Evolutionary conservation across 1,139 yeast species (phyloP).

Genomic region (Chernovozyma aurita): DNA sequence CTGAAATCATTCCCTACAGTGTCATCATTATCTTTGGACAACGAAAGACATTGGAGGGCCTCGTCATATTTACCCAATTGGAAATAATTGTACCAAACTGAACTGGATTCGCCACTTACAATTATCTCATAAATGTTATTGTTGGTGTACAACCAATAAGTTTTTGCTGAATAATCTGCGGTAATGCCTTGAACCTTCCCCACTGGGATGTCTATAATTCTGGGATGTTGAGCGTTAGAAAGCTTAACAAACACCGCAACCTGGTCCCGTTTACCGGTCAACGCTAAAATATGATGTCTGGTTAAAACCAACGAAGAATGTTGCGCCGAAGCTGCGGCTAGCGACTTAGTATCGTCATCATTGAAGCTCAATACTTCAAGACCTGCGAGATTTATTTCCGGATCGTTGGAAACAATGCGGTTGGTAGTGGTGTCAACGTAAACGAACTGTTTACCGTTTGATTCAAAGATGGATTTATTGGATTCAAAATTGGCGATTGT

Average conservation of each 20-base stretch:
- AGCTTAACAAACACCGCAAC: constrained; percentile 3
- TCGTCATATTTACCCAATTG: constrained; percentile 60
- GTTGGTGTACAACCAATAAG: constrained; percentile 18
- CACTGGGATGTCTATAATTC: constrained; percentile 6
- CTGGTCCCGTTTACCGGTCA: constrained; percentile 3
- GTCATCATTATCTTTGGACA: no score
- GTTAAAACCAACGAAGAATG: constrained; percentile 1
- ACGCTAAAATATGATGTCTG: constrained; percentile 4
- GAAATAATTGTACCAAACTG: constrained; percentile 73
- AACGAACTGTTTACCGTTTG: neutral
- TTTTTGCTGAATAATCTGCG: constrained; percentile 48
- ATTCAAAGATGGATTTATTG: neutral
- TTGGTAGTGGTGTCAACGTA: neutral
- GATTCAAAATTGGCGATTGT: neutral
- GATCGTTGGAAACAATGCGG: constrained; percentile 1
- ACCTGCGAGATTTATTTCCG: constrained; percentile 1
- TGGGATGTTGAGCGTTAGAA: neutral
- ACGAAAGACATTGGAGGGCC: constrained; percentile 55
- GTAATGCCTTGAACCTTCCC: constrained; percentile 53
- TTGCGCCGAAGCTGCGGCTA: no score
- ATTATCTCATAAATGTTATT: constrained; percentile 44
- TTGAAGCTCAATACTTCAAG: neutral
- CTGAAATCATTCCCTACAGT: no score
- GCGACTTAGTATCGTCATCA: neutral
- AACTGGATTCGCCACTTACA: constrained; percentile 61